These are phyloP conservation scores for Casuarina cunninghamiana DNA, from an alignment of 306 rosid genomes.

Conservation along the genomic window DNA sequence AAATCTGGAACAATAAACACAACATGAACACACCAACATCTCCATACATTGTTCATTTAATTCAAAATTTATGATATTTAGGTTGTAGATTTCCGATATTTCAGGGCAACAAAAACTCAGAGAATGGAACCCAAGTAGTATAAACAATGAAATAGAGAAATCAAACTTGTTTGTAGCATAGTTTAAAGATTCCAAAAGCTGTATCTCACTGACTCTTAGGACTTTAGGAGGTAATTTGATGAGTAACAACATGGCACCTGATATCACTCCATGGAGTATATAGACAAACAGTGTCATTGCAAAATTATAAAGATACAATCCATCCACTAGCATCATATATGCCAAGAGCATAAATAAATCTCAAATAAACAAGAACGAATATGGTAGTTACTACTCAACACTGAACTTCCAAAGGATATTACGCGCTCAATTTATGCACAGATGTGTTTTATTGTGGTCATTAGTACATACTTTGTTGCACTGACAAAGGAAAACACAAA, in stretches of 20 bases:
- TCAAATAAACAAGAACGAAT: not conserved
- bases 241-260: not conserved
- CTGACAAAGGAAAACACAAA: no score
- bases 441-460: not conserved
- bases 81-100: not conserved
- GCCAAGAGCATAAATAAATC: not conserved
- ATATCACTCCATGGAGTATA: slow-evolving; percentile 1
- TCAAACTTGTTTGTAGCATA: not conserved
- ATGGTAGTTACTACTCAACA: not conserved
- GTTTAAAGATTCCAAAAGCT: not conserved
- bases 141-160: not conserved
- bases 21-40: slow-evolving; percentile 1
- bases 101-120: not conserved
- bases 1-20: slow-evolving; percentile 28
- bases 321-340: not conserved
- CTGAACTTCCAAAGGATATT: not conserved
- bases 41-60: not conserved
- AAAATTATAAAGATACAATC: not conserved
- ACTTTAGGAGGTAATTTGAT: not conserved
- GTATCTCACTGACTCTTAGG: not conserved
- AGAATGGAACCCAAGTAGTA: not conserved
- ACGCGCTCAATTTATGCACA: not conserved
- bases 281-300: not conserved
- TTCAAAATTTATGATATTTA: no score
- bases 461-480: not conserved